Conservation (phyloP, 352 stramenopile genomes). For the Pythium apleroticum region DNA sequence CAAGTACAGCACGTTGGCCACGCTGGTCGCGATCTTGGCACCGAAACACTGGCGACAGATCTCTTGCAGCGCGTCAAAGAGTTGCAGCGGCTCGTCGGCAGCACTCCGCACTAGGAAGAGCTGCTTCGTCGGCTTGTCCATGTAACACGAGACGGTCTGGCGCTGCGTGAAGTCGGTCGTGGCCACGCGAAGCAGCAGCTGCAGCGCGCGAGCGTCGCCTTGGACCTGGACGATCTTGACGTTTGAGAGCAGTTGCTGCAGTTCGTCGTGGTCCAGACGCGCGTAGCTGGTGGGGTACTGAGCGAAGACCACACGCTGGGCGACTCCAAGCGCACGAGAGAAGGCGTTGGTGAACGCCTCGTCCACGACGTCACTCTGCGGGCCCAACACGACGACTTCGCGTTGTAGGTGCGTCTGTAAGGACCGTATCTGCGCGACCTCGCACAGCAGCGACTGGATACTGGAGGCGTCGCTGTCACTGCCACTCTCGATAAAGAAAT, state of each 20-base stretch:
- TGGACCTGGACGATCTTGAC: conserved; percentile 46
- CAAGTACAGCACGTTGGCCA: conserved; percentile 75
- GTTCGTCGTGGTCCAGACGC: conserved; percentile 33
- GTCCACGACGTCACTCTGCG: conserved; percentile 29
- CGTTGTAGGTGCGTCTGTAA: conserved; percentile 45
- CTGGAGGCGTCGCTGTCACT: conserved; percentile 15
- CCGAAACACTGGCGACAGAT: conserved; percentile 58
- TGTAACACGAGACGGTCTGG: conserved; percentile 38
- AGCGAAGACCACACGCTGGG: conserved; percentile 59
- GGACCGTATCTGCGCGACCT: conserved; percentile 54
- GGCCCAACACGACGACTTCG: conserved; percentile 52
- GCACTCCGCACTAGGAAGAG: conserved; percentile 33
- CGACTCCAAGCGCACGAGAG: conserved; percentile 32
- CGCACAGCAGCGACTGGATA: conserved; percentile 37
- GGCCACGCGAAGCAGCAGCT: conserved; percentile 52
- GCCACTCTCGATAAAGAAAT: conserved; percentile 37
- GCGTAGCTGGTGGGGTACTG: conserved; percentile 43
- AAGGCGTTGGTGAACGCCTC: conserved; percentile 11
- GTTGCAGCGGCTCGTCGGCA: background rate
- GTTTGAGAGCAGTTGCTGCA: conserved; percentile 29
- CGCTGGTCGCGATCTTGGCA: conserved; percentile 37
- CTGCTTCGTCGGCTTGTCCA: conserved; percentile 39
- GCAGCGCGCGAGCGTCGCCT: conserved; percentile 31
- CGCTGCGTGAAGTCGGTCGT: conserved; percentile 28
- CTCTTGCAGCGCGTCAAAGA: conserved; percentile 62